phyloP scores from a whole-genome alignment of 1,284 basidiomycete genomes.

The Ganoderma multipileum region DNA sequence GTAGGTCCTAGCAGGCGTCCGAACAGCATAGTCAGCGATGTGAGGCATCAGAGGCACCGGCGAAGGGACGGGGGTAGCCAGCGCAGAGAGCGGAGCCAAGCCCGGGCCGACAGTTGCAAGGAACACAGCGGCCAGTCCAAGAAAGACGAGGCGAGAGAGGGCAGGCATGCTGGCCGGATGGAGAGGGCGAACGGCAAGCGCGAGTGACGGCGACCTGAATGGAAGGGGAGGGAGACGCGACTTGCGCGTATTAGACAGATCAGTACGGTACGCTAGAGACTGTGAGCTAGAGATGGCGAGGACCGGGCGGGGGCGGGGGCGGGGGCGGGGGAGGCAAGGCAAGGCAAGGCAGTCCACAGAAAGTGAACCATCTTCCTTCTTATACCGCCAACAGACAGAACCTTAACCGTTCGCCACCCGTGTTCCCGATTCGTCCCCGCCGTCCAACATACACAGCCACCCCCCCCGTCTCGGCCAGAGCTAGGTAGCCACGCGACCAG shows the following conservation, averaged over 20 bases:
- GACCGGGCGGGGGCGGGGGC: no score
- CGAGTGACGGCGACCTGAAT: slow-evolving; percentile 8
- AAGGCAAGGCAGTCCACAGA: not conserved
- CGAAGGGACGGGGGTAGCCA: slow-evolving; percentile 41
- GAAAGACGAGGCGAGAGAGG: slow-evolving; percentile 44
- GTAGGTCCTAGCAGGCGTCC: slow-evolving; percentile 18
- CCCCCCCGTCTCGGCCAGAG: not conserved
- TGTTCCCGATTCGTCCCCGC: slow-evolving; percentile 6
- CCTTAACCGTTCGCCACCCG: slow-evolving; percentile 1
- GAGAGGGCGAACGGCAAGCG: slow-evolving; percentile 13
- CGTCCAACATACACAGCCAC: slow-evolving; percentile 5
- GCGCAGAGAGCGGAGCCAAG: slow-evolving; percentile 28
- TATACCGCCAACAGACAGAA: slow-evolving; percentile 8
- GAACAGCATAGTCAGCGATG: slow-evolving; percentile 28
- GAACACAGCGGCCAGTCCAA: slow-evolving; percentile 48
- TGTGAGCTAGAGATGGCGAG: slow-evolving; percentile 26
- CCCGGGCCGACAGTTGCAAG: slow-evolving; percentile 39
- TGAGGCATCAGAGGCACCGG: slow-evolving; percentile 40
- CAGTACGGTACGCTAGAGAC: slow-evolving; percentile 31
- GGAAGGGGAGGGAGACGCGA: slow-evolving; percentile 26
- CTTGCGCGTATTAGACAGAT: slow-evolving; percentile 35
- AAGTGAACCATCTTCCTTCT: slow-evolving; percentile 3
- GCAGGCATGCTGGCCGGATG: slow-evolving; percentile 43
- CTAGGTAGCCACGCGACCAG: no score
- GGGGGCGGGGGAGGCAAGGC: slow-evolving; percentile 24